Conservation (phyloP, 495 filamentous ascomycete species). For the Trichoderma reesei region DNA sequence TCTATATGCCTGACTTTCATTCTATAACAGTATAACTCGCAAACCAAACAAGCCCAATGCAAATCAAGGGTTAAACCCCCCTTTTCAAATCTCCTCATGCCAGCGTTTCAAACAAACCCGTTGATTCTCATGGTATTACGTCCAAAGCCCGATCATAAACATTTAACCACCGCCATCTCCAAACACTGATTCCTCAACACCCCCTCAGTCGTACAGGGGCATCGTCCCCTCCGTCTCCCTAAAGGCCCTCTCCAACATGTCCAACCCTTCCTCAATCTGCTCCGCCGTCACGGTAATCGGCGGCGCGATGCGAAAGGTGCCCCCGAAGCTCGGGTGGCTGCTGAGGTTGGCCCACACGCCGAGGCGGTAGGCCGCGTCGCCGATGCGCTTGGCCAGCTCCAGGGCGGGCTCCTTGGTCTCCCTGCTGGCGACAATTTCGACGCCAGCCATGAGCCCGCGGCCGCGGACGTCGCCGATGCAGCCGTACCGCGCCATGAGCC, state of each 20-base stretch:
- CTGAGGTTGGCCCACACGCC: slow-evolving; percentile 46
- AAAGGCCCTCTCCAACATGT: slow-evolving; percentile 40
- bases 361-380: slow-evolving; percentile 32
- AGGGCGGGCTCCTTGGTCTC: slow-evolving; percentile 31
- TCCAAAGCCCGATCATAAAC: neutral
- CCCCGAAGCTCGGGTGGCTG: slow-evolving; percentile 41
- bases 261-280: slow-evolving; percentile 39
- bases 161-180: neutral
- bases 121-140: no score
- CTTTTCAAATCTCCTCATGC: no score
- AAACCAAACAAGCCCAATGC: no score
- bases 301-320: slow-evolving; percentile 47
- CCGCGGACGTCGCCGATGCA: slow-evolving; percentile 49
- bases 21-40: no score
- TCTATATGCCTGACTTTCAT: no score
- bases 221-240: slow-evolving; percentile 15
- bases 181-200: neutral
- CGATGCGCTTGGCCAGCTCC: slow-evolving; percentile 38
- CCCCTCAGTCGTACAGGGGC: slow-evolving; percentile 12
- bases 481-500: slow-evolving; percentile 35
- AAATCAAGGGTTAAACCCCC: no score
- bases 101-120: no score
- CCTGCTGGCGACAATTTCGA: slow-evolving; percentile 42
- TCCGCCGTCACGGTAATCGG: slow-evolving; percentile 44
- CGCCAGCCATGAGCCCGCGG: slow-evolving; percentile 41